These are phyloP conservation scores for Camellia japonica DNA, from an alignment of 148 eudicot genomes.

Conservation along the genomic window DNA sequence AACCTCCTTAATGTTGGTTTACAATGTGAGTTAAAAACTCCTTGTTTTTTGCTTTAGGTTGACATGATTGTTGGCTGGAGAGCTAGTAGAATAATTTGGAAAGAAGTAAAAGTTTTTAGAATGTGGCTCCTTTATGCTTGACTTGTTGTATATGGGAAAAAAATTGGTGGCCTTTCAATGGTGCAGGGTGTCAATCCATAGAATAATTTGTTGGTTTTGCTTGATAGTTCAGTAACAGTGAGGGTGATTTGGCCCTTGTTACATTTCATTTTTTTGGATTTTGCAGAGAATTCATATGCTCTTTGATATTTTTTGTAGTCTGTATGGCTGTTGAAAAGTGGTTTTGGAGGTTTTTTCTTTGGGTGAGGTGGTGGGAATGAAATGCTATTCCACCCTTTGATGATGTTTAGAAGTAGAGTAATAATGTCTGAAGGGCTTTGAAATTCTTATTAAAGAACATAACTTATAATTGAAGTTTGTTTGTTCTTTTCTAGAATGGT, in stretches of 20 bases:
- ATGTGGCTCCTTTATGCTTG: background rate
- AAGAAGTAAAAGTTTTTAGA: background rate
- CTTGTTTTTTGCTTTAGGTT: background rate
- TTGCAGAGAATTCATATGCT: background rate
- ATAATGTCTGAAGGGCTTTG: background rate
- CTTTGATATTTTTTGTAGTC: background rate
- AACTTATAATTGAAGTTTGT: too few species aligned
- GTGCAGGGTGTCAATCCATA: background rate
- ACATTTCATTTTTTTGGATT: too few species aligned
- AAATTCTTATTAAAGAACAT: background rate
- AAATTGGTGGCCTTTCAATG: background rate
- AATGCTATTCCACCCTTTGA: background rate
- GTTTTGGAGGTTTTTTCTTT: background rate
- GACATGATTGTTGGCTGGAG: background rate
- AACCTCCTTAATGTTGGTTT: background rate
- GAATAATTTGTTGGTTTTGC: background rate
- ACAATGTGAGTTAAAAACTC: background rate
- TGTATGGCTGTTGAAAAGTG: background rate
- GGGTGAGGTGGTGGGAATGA: background rate
- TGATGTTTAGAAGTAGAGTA: background rate
- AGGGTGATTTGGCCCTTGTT: background rate
- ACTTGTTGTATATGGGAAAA: background rate
- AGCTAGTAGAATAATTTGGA: conserved; percentile 9
- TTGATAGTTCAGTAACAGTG: background rate
- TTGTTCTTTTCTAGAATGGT: background rate